Evolutionary conservation across 2,329 filamentous ascomycete species (phyloP), one percentile per base, ranked within the genome.

Genomic region (Curvularia lunata): DNA sequence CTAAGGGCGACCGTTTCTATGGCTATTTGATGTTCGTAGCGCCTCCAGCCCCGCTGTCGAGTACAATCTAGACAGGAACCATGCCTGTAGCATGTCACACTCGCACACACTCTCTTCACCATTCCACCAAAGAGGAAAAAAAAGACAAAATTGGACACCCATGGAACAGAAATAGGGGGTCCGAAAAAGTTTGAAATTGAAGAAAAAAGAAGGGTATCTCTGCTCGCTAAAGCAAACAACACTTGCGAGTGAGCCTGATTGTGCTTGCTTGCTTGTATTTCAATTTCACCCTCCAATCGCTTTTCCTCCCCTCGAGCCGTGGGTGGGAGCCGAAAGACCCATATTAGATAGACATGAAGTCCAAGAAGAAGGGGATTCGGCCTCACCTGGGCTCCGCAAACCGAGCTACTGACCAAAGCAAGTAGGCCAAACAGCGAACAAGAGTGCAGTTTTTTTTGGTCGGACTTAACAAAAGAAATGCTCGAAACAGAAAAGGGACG

Each of bases 151-250:
- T 28, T 28, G 43, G 32, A 54, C 43, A 30, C 38, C 40, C 38
- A 27, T 41, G 25, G 37, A 46, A 41, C 46, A 48, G 34, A 56
- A 48, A 23, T 28, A 54, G 38, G 25, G 25, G 34, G 51, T 23
- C 40, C 40, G 46, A 46, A 18, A 57, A 58, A 54, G 43, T n/a
- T 61, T 62, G 54, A 46, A 52, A 60, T 66, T 60, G 56, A 59
- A 53, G 64, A 66, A 64, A 69, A 67, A 64, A 70, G 66, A 72
- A 74, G 73, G 73, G 71, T 75, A 76, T 75, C 65, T 74, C 69
- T 69, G 67, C 70, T 72, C 73, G 68, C 68, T 55, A 58, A 69
- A 73, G 69, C 69, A 70, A 70, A 74, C 61, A 69, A 72, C 64
- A 66, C 51, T 62, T 62, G 69, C 68, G 71, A 73, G 70, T 66